Percentiles rank a stretch among this genome's conserved stretches.
Evolutionary conservation across 2,329 filamentous ascomycete species (phyloP).

Genomic region (Orbilia ellipsospora): DNA sequence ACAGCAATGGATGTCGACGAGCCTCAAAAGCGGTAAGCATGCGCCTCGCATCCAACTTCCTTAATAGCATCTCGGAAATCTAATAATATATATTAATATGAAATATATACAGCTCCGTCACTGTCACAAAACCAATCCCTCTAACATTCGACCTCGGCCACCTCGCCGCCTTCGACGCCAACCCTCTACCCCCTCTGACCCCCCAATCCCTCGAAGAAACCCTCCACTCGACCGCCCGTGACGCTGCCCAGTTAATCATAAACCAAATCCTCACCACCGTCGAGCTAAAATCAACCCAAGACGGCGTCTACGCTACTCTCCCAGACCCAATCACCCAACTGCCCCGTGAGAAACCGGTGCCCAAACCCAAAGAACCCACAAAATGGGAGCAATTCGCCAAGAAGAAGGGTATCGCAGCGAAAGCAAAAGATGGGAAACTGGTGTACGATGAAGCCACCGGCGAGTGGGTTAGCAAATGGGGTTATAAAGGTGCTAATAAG

Average conservation of each 20-base stretch:
- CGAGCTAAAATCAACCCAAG: conserved; percentile 75
- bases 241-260: conserved; percentile 89
- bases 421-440: conserved; percentile 82
- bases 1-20: conserved; percentile 52
- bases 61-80: background rate
- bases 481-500: conserved; percentile 91
- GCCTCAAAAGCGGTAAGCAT: conserved; percentile 43
- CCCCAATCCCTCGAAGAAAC: conserved; percentile 71
- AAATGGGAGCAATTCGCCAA: conserved; percentile 97
- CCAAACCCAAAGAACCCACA: conserved; percentile 81
- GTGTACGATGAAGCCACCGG: conserved; percentile 85
- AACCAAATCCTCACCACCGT: conserved; percentile 94
- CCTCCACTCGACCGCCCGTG: conserved; percentile 80
- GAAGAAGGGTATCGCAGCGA: conserved; percentile 95
- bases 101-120: conserved; percentile 50
- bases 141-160: conserved; percentile 93
- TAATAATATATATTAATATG: conserved; percentile 2
- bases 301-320: conserved; percentile 81
- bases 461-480: conserved; percentile 95
- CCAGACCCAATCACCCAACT: conserved; percentile 76
- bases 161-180: conserved; percentile 86
- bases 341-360: conserved; percentile 91
- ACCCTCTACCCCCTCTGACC: conserved; percentile 74
- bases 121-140: conserved; percentile 83
- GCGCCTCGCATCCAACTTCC: no score